These are phyloP conservation scores for Colletotrichum caudatum DNA, from an alignment of 2,329 filamentous ascomycete genomes.

Conservation along the genomic window DNA sequence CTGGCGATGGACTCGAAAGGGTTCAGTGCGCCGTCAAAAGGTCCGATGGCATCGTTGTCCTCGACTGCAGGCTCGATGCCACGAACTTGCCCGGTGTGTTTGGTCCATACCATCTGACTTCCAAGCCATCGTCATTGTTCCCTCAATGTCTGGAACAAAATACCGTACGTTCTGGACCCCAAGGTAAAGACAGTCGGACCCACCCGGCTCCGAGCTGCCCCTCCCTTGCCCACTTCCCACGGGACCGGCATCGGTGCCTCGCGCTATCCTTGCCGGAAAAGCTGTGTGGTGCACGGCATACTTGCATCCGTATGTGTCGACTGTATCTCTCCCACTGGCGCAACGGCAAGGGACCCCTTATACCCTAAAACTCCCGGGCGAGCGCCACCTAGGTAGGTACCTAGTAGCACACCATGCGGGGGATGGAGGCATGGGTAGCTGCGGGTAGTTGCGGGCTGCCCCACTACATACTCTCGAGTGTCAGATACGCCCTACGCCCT, in stretches of 20 bases:
- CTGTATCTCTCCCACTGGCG: not conserved
- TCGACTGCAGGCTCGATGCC: not conserved
- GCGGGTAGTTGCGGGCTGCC: constrained; percentile 43
- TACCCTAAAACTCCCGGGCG: constrained; percentile 33
- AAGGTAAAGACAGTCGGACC: not conserved
- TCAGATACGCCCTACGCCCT: constrained; percentile 39
- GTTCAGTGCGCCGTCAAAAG: not conserved
- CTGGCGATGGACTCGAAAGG: not conserved
- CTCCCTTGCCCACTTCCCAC: not conserved
- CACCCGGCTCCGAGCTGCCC: constrained; percentile 15
- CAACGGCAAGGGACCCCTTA: constrained; percentile 32
- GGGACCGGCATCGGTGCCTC: constrained; percentile 1
- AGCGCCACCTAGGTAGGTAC: constrained; percentile 9
- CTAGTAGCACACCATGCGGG: constrained; percentile 25
- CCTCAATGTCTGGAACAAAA: not conserved
- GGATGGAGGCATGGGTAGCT: constrained; percentile 38
- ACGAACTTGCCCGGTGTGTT: too few relatives aligned
- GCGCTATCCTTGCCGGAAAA: constrained; percentile 17
- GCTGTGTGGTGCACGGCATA: not conserved
- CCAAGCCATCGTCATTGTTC: not conserved
- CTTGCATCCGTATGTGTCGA: not conserved
- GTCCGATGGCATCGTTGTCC: not conserved
- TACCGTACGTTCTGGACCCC: not conserved
- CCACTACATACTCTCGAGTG: constrained; percentile 28
- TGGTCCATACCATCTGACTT: not conserved